Percentiles rank a stretch among this genome's conserved stretches.
Conservation (phyloP, 495 filamentous ascomycete species). For the Paragyromitra xinjiangensis region DNA sequence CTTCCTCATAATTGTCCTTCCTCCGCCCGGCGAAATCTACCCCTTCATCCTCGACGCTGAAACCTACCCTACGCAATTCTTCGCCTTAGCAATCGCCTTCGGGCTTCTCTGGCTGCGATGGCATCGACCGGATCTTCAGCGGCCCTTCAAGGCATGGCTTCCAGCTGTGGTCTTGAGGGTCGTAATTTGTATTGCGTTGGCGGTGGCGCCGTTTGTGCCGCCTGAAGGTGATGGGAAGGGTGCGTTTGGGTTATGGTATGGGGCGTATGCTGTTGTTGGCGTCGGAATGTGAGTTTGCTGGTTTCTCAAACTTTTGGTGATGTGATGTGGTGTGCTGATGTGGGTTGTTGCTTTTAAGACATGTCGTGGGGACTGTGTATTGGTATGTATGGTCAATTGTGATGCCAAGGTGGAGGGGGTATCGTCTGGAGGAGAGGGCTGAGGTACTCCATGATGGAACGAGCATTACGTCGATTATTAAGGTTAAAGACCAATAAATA, state of each 20-base stretch:
- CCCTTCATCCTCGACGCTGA: slow-evolving; percentile 67
- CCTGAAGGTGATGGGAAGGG: slow-evolving; percentile 60
- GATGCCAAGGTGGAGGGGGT: slow-evolving; percentile 62
- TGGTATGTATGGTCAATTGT: slow-evolving; percentile 75
- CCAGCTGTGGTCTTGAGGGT: slow-evolving; percentile 64
- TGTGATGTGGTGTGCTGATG: neutral
- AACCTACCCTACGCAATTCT: slow-evolving; percentile 70
- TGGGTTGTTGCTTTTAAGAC: slow-evolving; percentile 46
- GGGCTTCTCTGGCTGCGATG: slow-evolving; percentile 71
- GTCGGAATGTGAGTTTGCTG: slow-evolving; percentile 69
- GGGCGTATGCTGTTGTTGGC: slow-evolving; percentile 76
- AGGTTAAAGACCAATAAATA: neutral
- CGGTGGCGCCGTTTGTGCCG: slow-evolving; percentile 66
- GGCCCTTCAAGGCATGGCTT: slow-evolving; percentile 75
- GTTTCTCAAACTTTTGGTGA: neutral
- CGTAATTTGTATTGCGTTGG: slow-evolving; percentile 61
- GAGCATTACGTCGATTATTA: neutral
- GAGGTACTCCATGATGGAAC: slow-evolving; percentile 10
- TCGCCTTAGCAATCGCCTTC: slow-evolving; percentile 67
- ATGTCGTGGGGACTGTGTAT: slow-evolving; percentile 70
- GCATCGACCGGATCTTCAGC: slow-evolving; percentile 66
- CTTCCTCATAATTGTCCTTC: slow-evolving; percentile 69
- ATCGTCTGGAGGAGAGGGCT: slow-evolving; percentile 4
- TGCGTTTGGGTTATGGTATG: slow-evolving; percentile 70
- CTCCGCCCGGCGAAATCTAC: slow-evolving; percentile 72